Conservation (phyloP, 2,329 filamentous ascomycete genomes). For the Epichloe sibirici region DNA sequence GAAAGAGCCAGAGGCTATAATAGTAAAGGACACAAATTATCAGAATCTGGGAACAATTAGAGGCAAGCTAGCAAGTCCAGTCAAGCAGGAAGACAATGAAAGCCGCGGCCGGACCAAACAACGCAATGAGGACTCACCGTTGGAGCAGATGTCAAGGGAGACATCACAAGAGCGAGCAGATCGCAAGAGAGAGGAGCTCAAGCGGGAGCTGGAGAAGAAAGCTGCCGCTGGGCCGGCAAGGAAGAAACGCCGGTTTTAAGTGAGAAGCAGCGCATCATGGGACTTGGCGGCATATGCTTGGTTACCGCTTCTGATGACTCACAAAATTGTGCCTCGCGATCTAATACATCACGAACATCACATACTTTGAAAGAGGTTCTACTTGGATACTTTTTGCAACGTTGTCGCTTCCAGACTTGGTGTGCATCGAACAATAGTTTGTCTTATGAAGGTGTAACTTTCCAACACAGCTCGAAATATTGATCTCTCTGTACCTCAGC, state of each 20-base stretch:
- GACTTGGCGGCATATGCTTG: too few species aligned
- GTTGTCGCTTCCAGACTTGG: not conserved
- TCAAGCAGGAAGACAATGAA: slow-evolving; percentile 13
- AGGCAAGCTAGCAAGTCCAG: slow-evolving; percentile 7
- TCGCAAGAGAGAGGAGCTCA: slow-evolving; percentile 37
- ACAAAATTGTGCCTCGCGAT: not conserved
- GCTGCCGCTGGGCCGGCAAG: slow-evolving; percentile 36
- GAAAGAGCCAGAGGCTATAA: not conserved
- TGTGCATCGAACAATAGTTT: not conserved
- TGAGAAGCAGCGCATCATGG: not conserved
- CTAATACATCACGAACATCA: not conserved
- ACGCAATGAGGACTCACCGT: slow-evolving; percentile 10
- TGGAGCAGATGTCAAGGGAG: slow-evolving; percentile 24
- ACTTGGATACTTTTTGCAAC: not conserved
- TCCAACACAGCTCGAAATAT: too few species aligned
- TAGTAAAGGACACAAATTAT: not conserved
- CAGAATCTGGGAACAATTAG: slow-evolving; percentile 24
- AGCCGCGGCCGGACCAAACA: slow-evolving; percentile 12
- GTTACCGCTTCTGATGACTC: not conserved
- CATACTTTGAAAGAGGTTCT: not conserved
- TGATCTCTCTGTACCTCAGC: too few species aligned
- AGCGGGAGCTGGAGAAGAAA: slow-evolving; percentile 37
- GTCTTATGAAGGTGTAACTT: not conserved
- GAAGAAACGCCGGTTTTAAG: slow-evolving; percentile 44
- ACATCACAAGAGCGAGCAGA: slow-evolving; percentile 35